phyloP scores from a whole-genome alignment of 805 yeast species.

The Starmerella sirachaensis region DNA sequence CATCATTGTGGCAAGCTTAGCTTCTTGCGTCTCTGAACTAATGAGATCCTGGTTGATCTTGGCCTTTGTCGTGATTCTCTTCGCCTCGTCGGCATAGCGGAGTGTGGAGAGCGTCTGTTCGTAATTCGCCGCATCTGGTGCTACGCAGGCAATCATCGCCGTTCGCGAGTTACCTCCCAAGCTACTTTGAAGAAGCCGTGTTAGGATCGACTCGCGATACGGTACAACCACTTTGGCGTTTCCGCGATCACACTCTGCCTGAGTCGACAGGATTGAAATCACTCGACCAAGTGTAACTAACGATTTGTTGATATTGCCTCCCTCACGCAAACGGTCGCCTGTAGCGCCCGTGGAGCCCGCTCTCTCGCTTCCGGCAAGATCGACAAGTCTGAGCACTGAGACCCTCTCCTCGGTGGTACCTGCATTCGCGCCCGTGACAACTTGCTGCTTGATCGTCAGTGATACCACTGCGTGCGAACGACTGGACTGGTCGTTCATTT shows the following conservation, averaged over 20 bases:
- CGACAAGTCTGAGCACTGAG: slow-evolving; percentile 59
- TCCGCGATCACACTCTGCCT: slow-evolving; percentile 15
- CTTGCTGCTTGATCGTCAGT: slow-evolving; percentile 46
- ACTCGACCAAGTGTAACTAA: slow-evolving; percentile 69
- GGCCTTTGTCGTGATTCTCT: slow-evolving; percentile 54
- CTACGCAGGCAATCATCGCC: slow-evolving; percentile 73
- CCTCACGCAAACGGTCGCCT: slow-evolving; percentile 52
- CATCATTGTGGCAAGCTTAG: slow-evolving; percentile 32
- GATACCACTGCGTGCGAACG: slow-evolving; percentile 75
- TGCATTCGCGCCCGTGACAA: slow-evolving; percentile 23
- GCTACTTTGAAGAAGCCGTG: slow-evolving; percentile 64
- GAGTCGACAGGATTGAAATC: slow-evolving; percentile 38
- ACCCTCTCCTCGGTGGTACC: slow-evolving; percentile 35
- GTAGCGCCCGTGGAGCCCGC: slow-evolving; percentile 50
- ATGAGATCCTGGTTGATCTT: slow-evolving; percentile 36
- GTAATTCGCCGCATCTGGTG: slow-evolving; percentile 51
- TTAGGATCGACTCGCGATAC: slow-evolving; percentile 61
- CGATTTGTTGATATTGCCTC: slow-evolving; percentile 65
- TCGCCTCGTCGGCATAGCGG: slow-evolving; percentile 67
- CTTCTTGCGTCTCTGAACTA: slow-evolving; percentile 31
- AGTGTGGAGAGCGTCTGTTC: slow-evolving; percentile 68
- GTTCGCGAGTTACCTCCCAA: slow-evolving; percentile 83
- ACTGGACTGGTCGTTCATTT: slow-evolving; percentile 60
- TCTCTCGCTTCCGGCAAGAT: slow-evolving; percentile 75
- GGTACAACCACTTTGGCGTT: slow-evolving; percentile 36